Base-by-base conservation (phyloP, 169 alveolate genomes). In the Cryptosporidium baileyi region DNA sequence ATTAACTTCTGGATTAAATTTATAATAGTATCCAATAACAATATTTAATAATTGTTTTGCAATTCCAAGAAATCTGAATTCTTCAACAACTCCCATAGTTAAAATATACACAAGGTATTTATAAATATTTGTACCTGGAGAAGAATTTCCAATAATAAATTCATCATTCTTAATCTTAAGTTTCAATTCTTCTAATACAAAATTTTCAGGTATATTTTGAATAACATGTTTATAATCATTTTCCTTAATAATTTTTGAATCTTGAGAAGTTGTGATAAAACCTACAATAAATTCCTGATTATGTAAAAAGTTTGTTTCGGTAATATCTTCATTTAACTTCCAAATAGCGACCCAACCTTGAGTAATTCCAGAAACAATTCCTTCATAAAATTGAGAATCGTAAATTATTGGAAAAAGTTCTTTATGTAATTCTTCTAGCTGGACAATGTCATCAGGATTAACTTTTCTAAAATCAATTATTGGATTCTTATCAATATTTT, bases 331-430 rank as follows among this genome's bases (percentile, higher is more conserved):
- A 57, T 24, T 13, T 5, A 45, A 26, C 43, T 32, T 74, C 85
- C 85, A 74, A 54, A 74, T 44, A 19, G 85, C 67, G 3, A 57
- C 85, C 85, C 85, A 74, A 9, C 85, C 85, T 24, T 54, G 85
- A 40, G 85, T 74, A 9, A 57, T 15, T 11, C 85, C 85, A 19
- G 85, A 54, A 22, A 44, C 51, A 38, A 74, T 74, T 1, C 74
- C 67, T 13, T 74, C 67, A 44, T 74, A 74, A 74, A 74, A 74
- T 30, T 74, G 85, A 6, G 2, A 3, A 57, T 74, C 85, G n/a
- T 74, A 74, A 54, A 34, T 40, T 24, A 74, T 74, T 4, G 85
- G 85, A 41, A 74, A 74, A 13, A 74, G 67, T 40, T 74, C 85
- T 22, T 36, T 74, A 36, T 74, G 85, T 32, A 74, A 51, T 6